Evolutionary conservation across 2,329 filamentous ascomycete species (phyloP).

Genomic region (Bipolaris oryzae): DNA sequence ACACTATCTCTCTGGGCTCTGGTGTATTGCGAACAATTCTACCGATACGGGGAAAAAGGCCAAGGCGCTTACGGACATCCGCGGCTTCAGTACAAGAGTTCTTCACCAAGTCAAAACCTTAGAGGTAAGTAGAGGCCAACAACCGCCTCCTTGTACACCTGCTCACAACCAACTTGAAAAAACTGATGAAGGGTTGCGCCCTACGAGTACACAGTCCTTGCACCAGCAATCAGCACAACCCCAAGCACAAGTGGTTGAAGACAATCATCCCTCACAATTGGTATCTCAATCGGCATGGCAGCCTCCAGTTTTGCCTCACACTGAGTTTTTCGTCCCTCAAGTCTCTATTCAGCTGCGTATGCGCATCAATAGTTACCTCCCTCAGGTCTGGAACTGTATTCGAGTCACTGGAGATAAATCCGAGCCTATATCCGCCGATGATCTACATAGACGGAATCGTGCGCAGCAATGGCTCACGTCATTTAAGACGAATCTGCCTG

Average conservation of each 20-base stretch:
- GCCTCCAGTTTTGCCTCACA: background rate
- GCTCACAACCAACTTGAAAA: background rate
- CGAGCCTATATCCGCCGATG: background rate
- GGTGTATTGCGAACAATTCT: background rate
- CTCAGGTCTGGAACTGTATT: slow-evolving; percentile 4
- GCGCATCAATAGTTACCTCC: slow-evolving; percentile 4
- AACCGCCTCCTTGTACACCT: background rate
- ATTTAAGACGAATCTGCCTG: slow-evolving; percentile 2
- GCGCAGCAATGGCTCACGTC: slow-evolving; percentile 1
- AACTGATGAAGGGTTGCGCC: background rate
- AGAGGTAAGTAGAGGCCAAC: background rate
- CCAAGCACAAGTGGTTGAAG: background rate
- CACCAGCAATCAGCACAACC: background rate
- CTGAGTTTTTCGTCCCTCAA: background rate
- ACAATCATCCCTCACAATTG: background rate
- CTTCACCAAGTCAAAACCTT: background rate
- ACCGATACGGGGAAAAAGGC: background rate
- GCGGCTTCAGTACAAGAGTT: background rate
- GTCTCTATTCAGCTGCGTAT: background rate
- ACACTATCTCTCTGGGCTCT: background rate
- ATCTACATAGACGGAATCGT: background rate
- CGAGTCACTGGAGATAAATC: background rate
- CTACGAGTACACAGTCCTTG: background rate
- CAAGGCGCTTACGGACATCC: background rate
- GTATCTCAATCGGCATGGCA: background rate